phyloP scores from a whole-genome alignment of 768 basidiomycete species.

The Chlorophyllum brunneum region DNA sequence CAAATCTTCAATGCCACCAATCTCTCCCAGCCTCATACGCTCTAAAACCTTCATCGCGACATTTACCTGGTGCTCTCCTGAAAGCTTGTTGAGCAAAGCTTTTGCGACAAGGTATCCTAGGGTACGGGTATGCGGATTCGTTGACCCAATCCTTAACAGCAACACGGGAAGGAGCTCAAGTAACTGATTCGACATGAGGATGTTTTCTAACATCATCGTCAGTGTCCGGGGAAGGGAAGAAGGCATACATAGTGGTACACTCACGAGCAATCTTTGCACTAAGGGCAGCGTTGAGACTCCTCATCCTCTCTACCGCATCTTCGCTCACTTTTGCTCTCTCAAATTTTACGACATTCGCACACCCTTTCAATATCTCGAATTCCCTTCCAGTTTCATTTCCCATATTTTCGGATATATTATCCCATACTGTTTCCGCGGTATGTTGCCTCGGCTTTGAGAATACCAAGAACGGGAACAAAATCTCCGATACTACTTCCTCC shows the following conservation, averaged over 20 bases:
- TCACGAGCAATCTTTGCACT: conserved; percentile 65
- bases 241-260: conserved; percentile 18
- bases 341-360: conserved; percentile 38
- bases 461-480: conserved; percentile 72
- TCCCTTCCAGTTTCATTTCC: conserved; percentile 15
- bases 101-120: conserved; percentile 62
- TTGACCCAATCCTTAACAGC: conserved; percentile 45
- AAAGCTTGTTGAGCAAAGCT: conserved; percentile 51
- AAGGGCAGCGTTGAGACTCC: conserved; percentile 47
- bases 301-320: conserved; percentile 41
- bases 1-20: conserved; percentile 44
- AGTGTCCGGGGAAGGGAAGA: background rate
- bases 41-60: conserved; percentile 46
- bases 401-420: conserved; percentile 42
- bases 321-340: conserved; percentile 29
- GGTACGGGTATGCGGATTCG: conserved; percentile 47
- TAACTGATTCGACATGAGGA: conserved; percentile 47
- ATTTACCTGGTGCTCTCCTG: conserved; percentile 56
- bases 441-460: conserved; percentile 70
- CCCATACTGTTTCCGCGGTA: conserved; percentile 69
- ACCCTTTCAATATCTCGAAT: conserved; percentile 54
- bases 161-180: conserved; percentile 43
- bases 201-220: conserved; percentile 47
- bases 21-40: conserved; percentile 39
- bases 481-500: conserved; percentile 40